Evolutionary conservation across 2,329 filamentous ascomycete genomes (phyloP), one percentile per base, ranked within the genome.

Genomic region (Fusarium domesticum): DNA sequence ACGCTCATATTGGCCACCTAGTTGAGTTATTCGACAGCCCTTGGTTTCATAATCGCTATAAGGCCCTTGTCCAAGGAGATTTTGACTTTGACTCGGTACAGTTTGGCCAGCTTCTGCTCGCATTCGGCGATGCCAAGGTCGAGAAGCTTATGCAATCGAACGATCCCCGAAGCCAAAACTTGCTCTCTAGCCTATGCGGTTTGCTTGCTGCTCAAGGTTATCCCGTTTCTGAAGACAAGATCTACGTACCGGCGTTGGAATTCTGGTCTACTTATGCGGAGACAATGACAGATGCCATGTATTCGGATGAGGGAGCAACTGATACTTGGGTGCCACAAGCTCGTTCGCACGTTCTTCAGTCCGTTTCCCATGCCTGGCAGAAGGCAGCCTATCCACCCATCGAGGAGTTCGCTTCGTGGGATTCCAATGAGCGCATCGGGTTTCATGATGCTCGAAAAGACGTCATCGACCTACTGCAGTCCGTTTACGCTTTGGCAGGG

Each of bases 211-310:
- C 82, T 11, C 72, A 81, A 11, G 87, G 87, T 2, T 77, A 81
- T 55, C 80, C 85, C 1, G 82, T 84, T 2, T 78, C 78, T 4
- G 87, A 92, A 43, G 86, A 93, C 57, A 83, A 81, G 51, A 80
- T 90, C 10, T 90, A 89, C 43, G 78, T 87, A 1, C 79, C 82
- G 2, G 80, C 84, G 1, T 74, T 92, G 12, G 87, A 93, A 57
- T 92, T 93, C 62, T 93, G 89, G 88, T 84, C 80, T 15, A 83
- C 80, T 1, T 89, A 84, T 61, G 80, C 87, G 6, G 87, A 90
- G 65, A 78, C 80, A 11, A 74, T 83, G 71, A 78, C 74, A 47
- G 85, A 82, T 60, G 72, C 68, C 8, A 68, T 77, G 35, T 79
- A 74, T 48, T 74, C 76, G 2, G 72, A 73, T n/a, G 71, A 75